Percentiles rank a stretch among this genome's conserved stretches.
phyloP scores from a whole-genome alignment of 345 rosid species.

The Pistacia integerrima region DNA sequence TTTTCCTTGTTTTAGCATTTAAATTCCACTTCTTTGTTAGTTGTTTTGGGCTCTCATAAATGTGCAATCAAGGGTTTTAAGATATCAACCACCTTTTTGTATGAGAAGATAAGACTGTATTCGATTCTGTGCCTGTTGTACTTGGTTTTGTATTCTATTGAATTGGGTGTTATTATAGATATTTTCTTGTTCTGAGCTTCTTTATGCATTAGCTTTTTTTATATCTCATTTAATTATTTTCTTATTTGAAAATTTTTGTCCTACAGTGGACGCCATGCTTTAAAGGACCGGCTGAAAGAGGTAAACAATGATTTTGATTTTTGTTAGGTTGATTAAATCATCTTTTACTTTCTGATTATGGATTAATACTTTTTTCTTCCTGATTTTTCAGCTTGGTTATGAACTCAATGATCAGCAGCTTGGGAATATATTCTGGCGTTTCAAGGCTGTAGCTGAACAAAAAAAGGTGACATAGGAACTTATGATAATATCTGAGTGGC shows the following conservation, averaged over 20 bases:
- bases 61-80: no score
- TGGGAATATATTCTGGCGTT: slow-evolving; percentile 76
- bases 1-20: background rate
- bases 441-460: slow-evolving; percentile 87
- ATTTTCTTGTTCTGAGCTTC: background rate
- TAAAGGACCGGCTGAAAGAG: slow-evolving; percentile 75
- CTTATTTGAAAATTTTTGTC: slow-evolving; percentile 18
- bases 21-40: background rate
- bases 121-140: no score
- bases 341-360: background rate
- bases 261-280: slow-evolving; percentile 92
- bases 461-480: slow-evolving; percentile 60
- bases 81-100: no score
- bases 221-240: background rate
- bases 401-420: slow-evolving; percentile 75
- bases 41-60: background rate
- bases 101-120: no score
- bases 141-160: no score
- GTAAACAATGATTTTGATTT: slow-evolving; percentile 34
- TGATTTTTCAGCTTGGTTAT: slow-evolving; percentile 72
- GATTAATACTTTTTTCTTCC: slow-evolving; percentile 20
- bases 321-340: slow-evolving; percentile 7
- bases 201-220: background rate
- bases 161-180: background rate
- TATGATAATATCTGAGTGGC: background rate